Percentiles rank a stretch among this genome's conserved stretches.
Evolutionary conservation across 148 eudicot genomes (phyloP).

Genomic region (Agrostemma githago): DNA sequence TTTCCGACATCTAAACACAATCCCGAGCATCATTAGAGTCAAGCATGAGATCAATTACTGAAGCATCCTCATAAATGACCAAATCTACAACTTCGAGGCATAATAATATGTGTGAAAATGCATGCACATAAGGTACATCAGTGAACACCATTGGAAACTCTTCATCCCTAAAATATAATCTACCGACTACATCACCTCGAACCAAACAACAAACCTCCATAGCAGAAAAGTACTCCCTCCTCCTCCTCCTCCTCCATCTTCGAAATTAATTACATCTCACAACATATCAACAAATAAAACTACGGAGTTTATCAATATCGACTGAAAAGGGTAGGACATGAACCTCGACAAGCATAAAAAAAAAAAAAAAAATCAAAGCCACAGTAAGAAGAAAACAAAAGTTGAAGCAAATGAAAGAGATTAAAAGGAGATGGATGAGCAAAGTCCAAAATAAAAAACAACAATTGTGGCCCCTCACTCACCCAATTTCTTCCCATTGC

Average conservation of each 20-base stretch:
- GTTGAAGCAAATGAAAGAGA: background rate
- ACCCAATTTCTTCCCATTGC: constrained; percentile 12
- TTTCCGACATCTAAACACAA: background rate
- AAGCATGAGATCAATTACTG: background rate
- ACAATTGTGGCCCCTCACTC: constrained; percentile 10
- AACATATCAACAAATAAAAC: background rate
- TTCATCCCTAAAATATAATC: background rate
- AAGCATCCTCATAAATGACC: background rate
- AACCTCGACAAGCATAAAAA: background rate
- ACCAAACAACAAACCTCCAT: background rate
- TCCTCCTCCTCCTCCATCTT: too few relatives aligned
- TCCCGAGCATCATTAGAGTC: background rate
- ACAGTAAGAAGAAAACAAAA: background rate
- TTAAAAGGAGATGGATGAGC: constrained; percentile 6
- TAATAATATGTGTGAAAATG: background rate
- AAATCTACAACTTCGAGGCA: background rate
- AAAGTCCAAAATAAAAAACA: constrained; percentile 10
- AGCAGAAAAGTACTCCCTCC: too few relatives aligned
- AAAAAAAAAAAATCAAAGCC: background rate
- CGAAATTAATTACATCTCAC: background rate
- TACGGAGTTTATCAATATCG: background rate
- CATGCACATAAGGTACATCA: background rate
- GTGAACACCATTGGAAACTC: background rate
- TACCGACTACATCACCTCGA: background rate
- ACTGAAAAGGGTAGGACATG: background rate